Evolutionary conservation across 306 rosid genomes (phyloP), one percentile per base, ranked within the genome.

Genomic region (Cyamopsis tetragonoloba): DNA sequence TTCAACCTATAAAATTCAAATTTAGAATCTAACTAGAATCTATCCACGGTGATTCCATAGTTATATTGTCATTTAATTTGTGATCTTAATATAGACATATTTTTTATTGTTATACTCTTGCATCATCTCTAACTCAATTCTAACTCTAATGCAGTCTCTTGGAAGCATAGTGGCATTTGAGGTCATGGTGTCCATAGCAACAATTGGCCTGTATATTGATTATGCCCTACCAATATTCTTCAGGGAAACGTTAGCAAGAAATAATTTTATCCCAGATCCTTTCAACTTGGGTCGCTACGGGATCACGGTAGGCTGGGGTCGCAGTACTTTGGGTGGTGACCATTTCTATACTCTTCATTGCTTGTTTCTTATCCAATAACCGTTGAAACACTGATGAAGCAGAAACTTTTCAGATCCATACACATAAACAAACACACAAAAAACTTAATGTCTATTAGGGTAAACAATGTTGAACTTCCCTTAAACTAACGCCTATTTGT

Each of bases 171-270:
- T 93, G 56, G 99, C 99, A 47, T 93, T 90, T 73, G 76, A 86
- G 10, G 99, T 97, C 26, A 93, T 93, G 99, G 96, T 93, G 27
- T 93, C 99, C 20, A 86, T 93, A 70, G 95, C 97, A 66, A 88
- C 86, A 2, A 88, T 93, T 37, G 99, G 97, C 37, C 86, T 90
- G 48, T 93, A 90, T 64, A 93, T 93, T 77, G 95, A 91, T 19
- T 93, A 93, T 83, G 99, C 95, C 11, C 32, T 93, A 4, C 99
- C 99, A 26, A 93, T 93, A 72, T 88, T 90, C 81, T 85, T 88
- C 28, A 83, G 96, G 65, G 96, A 90, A 61, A 93, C 96, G 13
- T 64, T 93, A 87, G 96, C 99, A 19, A 77, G 34, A 71, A 90
- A 81, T 46, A 77, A 79, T 46, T 88, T 90, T 32, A 38, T 76